Percentiles rank a stretch among this genome's conserved stretches.
These are phyloP conservation scores for Aphanoascus verrucosus DNA, from an alignment of 2,329 filamentous ascomycete genomes.

Conservation along the genomic window DNA sequence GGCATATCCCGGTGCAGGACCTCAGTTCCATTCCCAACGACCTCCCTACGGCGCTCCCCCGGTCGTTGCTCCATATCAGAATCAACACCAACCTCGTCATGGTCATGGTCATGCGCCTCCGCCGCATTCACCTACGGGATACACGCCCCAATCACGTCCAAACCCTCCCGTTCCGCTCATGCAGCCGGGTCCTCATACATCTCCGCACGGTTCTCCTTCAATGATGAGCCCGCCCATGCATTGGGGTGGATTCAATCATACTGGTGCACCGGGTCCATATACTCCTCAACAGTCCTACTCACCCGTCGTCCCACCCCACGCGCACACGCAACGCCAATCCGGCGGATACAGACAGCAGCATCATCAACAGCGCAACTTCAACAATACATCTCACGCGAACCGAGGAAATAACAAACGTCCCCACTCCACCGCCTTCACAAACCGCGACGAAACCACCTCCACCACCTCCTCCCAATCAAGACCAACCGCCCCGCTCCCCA, in stretches of 20 bases:
- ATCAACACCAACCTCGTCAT: conserved; percentile 20
- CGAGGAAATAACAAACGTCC: conserved; percentile 29
- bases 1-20: neutral
- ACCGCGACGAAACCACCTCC: neutral
- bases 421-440: conserved; percentile 18
- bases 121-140: conserved; percentile 16
- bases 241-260: conserved; percentile 41
- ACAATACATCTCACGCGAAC: conserved; percentile 21
- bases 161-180: conserved; percentile 16
- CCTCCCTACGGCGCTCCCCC: conserved; percentile 3
- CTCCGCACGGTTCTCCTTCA: conserved; percentile 24
- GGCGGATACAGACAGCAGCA: conserved; percentile 9
- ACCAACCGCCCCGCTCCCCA: conserved; percentile 30
- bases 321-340: neutral
- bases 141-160: conserved; percentile 15
- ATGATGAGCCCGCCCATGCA: conserved; percentile 47
- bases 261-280: conserved; percentile 15
- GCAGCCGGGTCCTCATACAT: conserved; percentile 17
- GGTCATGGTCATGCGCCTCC: conserved; percentile 16
- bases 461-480: conserved; percentile 33
- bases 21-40: conserved; percentile 1
- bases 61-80: conserved; percentile 12
- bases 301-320: conserved; percentile 29
- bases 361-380: conserved; percentile 18
- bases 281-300: conserved; percentile 41